Evolutionary conservation across 1,284 basidiomycete species (phyloP), one percentile per base, ranked within the genome.

Genomic region (Volvariella surrecta): DNA sequence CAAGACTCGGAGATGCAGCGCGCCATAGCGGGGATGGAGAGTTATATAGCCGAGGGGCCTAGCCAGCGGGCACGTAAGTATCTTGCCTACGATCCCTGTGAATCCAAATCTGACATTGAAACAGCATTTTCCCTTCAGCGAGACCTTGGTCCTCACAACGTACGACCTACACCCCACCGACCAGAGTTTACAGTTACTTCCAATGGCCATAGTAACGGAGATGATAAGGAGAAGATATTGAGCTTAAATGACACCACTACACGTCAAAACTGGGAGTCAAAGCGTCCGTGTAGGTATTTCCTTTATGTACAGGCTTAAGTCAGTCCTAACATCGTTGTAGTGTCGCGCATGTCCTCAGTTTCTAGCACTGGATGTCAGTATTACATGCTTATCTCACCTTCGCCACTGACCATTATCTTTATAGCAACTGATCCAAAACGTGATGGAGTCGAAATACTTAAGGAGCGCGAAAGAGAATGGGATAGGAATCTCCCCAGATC

Each of bases 1-100:
- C 70, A 76, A 43, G 79, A 86, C 52, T 82, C 81, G 2, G 79
- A 81, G 52, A 86, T 87, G 83, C 78, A 77, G 44, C 67, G 74
- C 39, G 76, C 67, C n/a, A 73, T 87, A 55, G 67, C 73, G 31
- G 73, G 66, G 11, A 54, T 74, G 43, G 72, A 78, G 40, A 78
- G 70, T 50, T 73, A 71, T 22, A 40, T 32, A n/a, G 34, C 19
- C n/a, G 41, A 28, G 22, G 61, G n/a, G 8, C 6, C 34, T n/a
- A 35, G n/a, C n/a, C 34, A 35, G 6, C 34, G n/a, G 18, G 7
- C 6, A 15, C 34, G 34, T 35, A 35, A 35, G 34, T 35, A 15
- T 35, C n/a, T 19, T n/a, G n/a, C n/a, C n/a, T n/a, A n/a, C n/a
- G n/a, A n/a, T n/a, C n/a, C n/a, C n/a, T n/a, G n/a, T n/a, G n/a